Conservation (phyloP, 2,329 filamentous ascomycete genomes). For the Hypoxylon rubiginosum region DNA sequence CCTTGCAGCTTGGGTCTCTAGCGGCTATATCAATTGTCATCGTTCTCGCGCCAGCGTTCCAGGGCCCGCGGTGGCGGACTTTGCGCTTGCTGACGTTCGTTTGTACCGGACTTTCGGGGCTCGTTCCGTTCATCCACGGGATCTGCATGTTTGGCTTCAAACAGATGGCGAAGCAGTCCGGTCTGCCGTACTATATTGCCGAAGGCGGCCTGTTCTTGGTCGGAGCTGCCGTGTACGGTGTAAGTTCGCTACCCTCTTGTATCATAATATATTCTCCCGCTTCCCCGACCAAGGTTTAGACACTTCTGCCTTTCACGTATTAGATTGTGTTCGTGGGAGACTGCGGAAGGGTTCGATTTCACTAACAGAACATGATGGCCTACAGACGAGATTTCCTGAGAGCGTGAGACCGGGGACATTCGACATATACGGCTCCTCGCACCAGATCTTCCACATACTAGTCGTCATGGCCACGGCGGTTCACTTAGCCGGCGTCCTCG, state of each 20-base stretch:
- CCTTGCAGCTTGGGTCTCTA: constrained; percentile 53
- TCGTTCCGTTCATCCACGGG: constrained; percentile 58
- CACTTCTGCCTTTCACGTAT: background rate
- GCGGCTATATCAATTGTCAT: constrained; percentile 53
- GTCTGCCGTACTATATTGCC: constrained; percentile 57
- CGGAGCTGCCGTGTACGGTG: constrained; percentile 56
- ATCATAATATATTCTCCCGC: background rate
- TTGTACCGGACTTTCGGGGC: constrained; percentile 55
- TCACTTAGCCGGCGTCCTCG: constrained; percentile 55
- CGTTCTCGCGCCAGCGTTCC: constrained; percentile 53
- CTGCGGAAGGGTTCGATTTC: background rate
- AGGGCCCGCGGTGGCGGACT: constrained; percentile 54
- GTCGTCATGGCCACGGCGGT: constrained; percentile 58
- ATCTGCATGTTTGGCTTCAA: constrained; percentile 54
- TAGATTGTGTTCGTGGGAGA: background rate
- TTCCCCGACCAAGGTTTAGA: background rate
- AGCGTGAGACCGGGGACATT: constrained; percentile 57
- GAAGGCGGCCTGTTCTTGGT: constrained; percentile 56
- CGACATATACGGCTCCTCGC: constrained; percentile 61
- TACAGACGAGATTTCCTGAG: constrained; percentile 60
- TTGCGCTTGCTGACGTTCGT: constrained; percentile 56
- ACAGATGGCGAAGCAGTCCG: constrained; percentile 57
- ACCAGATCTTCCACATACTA: constrained; percentile 62
- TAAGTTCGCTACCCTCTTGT: constrained; percentile 46
- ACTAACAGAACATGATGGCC: constrained; percentile 6